Conservation (phyloP, 495 filamentous ascomycete species). For the Xylaria venustula region DNA sequence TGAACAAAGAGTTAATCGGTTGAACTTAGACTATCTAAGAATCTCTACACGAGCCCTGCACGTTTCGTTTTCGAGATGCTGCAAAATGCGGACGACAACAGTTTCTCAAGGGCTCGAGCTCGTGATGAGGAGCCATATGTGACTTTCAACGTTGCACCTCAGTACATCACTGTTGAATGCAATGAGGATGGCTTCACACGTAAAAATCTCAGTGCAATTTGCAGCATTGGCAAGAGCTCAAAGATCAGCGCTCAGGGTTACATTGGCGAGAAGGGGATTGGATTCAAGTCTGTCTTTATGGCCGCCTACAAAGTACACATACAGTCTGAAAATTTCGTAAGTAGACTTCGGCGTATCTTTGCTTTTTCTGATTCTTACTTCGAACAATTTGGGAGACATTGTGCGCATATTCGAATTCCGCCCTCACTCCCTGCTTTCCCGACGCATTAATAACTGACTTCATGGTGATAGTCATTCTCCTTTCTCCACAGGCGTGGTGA, state of each 20-base stretch:
- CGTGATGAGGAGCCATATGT: slow-evolving; percentile 26
- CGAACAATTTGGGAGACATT: neutral
- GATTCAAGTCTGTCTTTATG: slow-evolving; percentile 55
- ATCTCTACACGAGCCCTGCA: slow-evolving; percentile 37
- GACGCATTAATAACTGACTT: too few species aligned
- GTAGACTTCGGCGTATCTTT: neutral
- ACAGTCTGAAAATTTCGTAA: slow-evolving; percentile 39
- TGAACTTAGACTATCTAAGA: slow-evolving; percentile 30
- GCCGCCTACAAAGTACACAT: slow-evolving; percentile 47
- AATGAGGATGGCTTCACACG: slow-evolving; percentile 49
- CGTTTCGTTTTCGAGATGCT: slow-evolving; percentile 44
- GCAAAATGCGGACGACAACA: slow-evolving; percentile 46
- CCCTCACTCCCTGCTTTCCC: too few species aligned
- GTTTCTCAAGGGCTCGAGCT: slow-evolving; percentile 16
- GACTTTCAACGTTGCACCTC: slow-evolving; percentile 29
- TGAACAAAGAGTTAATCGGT: neutral
- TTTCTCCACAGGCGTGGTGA: slow-evolving; percentile 35
- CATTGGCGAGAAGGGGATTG: slow-evolving; percentile 53
- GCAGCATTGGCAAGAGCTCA: slow-evolving; percentile 35
- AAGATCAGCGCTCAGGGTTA: slow-evolving; percentile 40
- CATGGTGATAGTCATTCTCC: slow-evolving; percentile 32
- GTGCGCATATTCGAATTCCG: too few species aligned
- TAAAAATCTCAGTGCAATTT: slow-evolving; percentile 38
- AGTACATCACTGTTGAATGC: slow-evolving; percentile 39
- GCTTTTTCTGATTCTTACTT: neutral